Conservation (phyloP, 2,329 filamentous ascomycete species). For the Fusarium sp. region DNA sequence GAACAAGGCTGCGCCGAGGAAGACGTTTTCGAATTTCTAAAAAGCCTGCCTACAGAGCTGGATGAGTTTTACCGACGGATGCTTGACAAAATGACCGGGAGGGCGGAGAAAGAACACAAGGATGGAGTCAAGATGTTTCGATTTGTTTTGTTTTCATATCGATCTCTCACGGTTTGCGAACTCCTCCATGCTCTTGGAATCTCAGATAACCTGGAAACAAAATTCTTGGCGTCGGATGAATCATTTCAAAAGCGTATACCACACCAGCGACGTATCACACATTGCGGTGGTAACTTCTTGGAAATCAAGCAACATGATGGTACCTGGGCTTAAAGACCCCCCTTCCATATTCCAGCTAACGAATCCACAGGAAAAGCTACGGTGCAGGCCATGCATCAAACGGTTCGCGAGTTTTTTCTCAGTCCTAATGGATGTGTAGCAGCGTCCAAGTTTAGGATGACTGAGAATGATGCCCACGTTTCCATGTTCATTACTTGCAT, state of each 20-base stretch:
- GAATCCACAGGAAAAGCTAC: neutral
- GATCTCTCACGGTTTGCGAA: neutral
- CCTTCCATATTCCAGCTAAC: neutral
- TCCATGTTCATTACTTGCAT: neutral
- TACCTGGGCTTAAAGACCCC: neutral
- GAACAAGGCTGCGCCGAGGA: neutral
- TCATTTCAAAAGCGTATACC: neutral
- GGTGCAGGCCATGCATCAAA: neutral
- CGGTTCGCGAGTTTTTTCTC: neutral
- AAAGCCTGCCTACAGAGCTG: neutral
- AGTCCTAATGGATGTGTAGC: neutral
- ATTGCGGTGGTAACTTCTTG: neutral
- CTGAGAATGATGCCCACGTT: neutral
- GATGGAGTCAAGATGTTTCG: neutral
- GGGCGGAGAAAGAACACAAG: neutral
- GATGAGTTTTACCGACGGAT: neutral
- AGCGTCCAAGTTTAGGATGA: neutral
- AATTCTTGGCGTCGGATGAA: neutral
- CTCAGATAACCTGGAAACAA: neutral
- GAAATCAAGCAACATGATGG: neutral
- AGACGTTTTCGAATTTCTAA: neutral
- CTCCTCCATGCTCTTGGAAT: neutral
- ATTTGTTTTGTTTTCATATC: neutral
- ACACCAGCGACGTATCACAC: neutral
- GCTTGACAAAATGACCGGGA: neutral